These are phyloP conservation scores for Lathyrus aphaca DNA, from an alignment of 306 rosid species.

Conservation along the genomic window DNA sequence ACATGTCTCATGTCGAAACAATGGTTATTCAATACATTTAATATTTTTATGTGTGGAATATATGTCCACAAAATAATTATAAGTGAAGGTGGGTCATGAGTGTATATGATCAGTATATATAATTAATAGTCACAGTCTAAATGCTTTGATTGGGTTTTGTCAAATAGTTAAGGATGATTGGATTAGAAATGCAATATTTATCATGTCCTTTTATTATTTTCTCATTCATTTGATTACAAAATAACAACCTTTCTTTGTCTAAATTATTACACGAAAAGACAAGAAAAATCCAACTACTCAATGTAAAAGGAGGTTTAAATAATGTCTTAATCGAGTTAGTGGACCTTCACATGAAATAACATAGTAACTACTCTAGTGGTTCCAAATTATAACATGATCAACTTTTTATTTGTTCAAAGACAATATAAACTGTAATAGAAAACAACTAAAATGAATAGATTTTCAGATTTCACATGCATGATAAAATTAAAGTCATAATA, in stretches of 20 bases:
- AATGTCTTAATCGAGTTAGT: conserved; percentile 40
- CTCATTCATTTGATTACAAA: background rate
- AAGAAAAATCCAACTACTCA: conserved; percentile 19
- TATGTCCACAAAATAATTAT: background rate
- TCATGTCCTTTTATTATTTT: background rate
- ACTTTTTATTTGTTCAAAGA: conserved; percentile 21
- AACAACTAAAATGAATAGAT: conserved; percentile 19
- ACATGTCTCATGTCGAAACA: conserved; percentile 33
- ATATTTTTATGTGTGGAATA: background rate
- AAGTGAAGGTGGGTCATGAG: conserved; percentile 31
- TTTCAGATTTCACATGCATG: conserved; percentile 11
- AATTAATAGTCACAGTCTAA: conserved; percentile 9
- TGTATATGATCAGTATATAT: background rate
- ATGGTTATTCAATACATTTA: background rate
- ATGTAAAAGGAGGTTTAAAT: conserved; percentile 40
- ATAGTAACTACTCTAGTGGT: conserved; percentile 36
- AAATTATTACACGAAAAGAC: conserved; percentile 28
- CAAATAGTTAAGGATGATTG: background rate
- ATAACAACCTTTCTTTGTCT: conserved; percentile 2
- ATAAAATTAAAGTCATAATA: conserved; percentile 30
- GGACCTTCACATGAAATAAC: conserved; percentile 44
- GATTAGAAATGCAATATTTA: background rate
- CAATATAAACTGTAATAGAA: conserved; percentile 13
- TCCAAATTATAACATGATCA: conserved; percentile 22
- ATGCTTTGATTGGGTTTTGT: background rate